phyloP scores from a whole-genome alignment of 2,329 filamentous ascomycete species.

The Cucurbitaria berberidis region DNA sequence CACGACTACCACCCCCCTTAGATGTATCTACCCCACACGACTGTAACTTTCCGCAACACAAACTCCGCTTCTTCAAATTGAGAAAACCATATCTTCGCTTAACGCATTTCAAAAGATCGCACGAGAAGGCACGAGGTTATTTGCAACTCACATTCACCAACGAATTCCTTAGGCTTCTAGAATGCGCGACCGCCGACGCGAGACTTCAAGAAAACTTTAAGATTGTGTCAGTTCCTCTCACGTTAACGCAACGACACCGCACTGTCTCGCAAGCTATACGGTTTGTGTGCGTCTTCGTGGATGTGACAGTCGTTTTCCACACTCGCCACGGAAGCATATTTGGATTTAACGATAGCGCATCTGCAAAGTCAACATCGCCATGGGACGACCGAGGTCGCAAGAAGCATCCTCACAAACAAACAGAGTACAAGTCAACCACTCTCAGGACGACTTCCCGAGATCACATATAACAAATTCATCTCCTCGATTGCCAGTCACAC shows the following conservation, averaged over 20 bases:
- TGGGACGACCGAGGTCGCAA: no score
- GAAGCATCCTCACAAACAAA: neutral
- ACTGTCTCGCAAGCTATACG: neutral
- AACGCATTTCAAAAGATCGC: neutral
- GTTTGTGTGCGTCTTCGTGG: neutral
- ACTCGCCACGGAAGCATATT: no score
- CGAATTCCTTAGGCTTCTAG: neutral
- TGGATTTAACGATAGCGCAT: no score
- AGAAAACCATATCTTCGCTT: no score
- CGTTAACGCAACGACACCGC: neutral
- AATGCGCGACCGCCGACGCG: neutral
- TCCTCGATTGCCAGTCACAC: constrained; percentile 2
- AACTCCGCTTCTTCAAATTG: neutral
- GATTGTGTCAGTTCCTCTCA: neutral
- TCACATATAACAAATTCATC: constrained; percentile 19
- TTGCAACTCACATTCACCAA: neutral
- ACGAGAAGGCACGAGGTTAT: neutral
- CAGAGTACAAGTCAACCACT: neutral
- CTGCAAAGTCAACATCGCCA: no score
- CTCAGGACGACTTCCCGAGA: constrained; percentile 8
- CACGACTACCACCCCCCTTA: no score
- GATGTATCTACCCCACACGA: no score
- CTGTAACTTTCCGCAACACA: neutral
- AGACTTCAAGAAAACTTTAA: neutral
- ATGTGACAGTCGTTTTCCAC: neutral